Conservation (phyloP, 306 rosid genomes). For the Dalbergia cultrata region DNA sequence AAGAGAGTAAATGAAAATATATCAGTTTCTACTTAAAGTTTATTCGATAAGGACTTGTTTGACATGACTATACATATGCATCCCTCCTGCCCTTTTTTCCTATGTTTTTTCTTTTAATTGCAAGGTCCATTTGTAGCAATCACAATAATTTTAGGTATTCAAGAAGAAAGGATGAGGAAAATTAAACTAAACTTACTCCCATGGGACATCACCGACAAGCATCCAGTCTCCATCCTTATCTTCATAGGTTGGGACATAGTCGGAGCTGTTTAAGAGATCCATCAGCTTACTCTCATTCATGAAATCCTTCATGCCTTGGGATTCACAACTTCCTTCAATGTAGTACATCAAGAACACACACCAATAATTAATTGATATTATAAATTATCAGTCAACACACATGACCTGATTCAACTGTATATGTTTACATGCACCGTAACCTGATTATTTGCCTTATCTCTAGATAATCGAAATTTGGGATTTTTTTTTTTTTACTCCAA, state of each 20-base stretch:
- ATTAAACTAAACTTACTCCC: constrained; percentile 63
- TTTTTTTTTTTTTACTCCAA: too few species aligned
- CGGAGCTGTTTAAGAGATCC: constrained; percentile 83
- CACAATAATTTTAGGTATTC: constrained; percentile 1
- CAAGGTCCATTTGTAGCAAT: background rate
- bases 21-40: constrained; percentile 16
- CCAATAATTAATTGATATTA: constrained; percentile 27
- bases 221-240: constrained; percentile 98
- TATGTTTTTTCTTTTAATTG: background rate
- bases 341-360: background rate
- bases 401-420: background rate
- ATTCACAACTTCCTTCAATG: constrained; percentile 76
- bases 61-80: background rate
- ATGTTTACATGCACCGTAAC: too few species aligned
- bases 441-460: too few species aligned
- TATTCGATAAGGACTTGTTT: constrained; percentile 2
- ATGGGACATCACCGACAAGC: constrained; percentile 97
- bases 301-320: constrained; percentile 85
- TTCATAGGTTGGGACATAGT: constrained; percentile 89
- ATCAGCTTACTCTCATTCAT: constrained; percentile 92
- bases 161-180: background rate
- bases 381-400: background rate
- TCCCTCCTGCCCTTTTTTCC: background rate
- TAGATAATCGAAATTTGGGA: too few species aligned
- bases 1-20: background rate